phyloP scores from a whole-genome alignment of 129 eudicot genomes.

The Dittrichia graveolens region DNA sequence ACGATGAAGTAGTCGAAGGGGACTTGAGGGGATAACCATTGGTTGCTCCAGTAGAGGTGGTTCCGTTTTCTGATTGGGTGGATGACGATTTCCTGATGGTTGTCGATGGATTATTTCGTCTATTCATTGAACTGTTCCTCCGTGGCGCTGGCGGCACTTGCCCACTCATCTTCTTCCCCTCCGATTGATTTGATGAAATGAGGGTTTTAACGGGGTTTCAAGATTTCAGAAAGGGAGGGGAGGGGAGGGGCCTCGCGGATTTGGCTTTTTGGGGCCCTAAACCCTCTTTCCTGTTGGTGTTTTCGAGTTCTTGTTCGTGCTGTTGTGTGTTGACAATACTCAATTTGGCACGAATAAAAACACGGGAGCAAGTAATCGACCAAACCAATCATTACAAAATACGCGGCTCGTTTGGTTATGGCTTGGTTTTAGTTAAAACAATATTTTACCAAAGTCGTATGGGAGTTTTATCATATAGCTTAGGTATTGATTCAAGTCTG shows the following conservation, averaged over 20 bases:
- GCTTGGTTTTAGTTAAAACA: too few species aligned
- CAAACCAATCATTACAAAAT: too few species aligned
- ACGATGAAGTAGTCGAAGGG: conserved; percentile 51
- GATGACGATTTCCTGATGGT: conserved; percentile 41
- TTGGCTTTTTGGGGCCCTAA: conserved; percentile 32
- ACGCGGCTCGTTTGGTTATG: too few species aligned
- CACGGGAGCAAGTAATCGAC: neutral
- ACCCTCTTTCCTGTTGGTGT: neutral
- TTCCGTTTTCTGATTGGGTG: conserved; percentile 61
- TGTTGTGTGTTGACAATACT: conserved; percentile 18
- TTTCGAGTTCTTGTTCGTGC: neutral
- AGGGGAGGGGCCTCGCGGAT: conserved; percentile 6
- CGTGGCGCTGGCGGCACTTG: conserved; percentile 57
- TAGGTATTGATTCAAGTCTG: too few species aligned
- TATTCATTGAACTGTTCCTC: conserved; percentile 44
- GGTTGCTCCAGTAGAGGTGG: conserved; percentile 34
- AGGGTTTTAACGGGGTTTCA: conserved; percentile 4
- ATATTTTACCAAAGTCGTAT: too few species aligned
- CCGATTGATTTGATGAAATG: neutral
- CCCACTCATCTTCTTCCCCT: conserved; percentile 50
- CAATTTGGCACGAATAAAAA: conserved; percentile 11
- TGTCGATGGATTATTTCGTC: conserved; percentile 48
- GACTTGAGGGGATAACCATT: conserved; percentile 51
- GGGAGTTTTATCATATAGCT: too few species aligned
- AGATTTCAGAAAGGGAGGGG: neutral